Percentiles rank a stretch among this genome's conserved stretches.
phyloP scores from a whole-genome alignment of 208 protist genomes.

The Trypanosomatidae sp. region DNA sequence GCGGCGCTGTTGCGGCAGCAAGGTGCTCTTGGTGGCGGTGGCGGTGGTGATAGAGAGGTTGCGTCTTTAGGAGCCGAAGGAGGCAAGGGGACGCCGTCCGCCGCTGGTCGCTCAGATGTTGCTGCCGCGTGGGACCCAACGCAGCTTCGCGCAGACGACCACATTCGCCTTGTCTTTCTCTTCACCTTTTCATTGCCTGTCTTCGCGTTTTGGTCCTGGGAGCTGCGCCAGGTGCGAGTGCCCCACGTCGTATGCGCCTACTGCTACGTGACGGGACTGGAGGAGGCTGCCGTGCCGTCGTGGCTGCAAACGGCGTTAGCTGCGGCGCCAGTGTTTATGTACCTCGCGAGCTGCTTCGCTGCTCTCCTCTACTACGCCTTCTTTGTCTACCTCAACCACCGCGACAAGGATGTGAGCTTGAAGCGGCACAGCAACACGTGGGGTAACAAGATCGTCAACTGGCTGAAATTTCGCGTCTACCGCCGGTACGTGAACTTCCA shows the following conservation, averaged over 20 bases:
- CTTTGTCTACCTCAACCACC: constrained; percentile 27
- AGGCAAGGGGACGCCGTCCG: too few species aligned
- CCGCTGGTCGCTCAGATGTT: not conserved
- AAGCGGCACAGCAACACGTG: constrained; percentile 31
- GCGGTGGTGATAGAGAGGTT: not conserved
- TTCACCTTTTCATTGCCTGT: constrained; percentile 13
- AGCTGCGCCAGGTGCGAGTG: constrained; percentile 2
- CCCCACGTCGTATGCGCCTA: too few species aligned
- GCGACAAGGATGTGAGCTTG: constrained; percentile 25
- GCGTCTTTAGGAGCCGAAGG: too few species aligned
- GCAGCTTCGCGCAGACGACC: constrained; percentile 17
- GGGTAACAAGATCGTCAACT: constrained; percentile 23
- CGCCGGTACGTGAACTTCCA: constrained; percentile 22
- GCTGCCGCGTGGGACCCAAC: constrained; percentile 15
- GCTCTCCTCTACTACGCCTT: constrained; percentile 16
- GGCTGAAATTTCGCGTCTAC: constrained; percentile 28
- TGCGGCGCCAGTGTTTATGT: not conserved
- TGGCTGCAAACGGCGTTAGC: not conserved
- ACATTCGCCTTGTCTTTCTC: constrained; percentile 23
- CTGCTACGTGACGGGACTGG: too few species aligned
- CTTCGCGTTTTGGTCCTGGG: constrained; percentile 14
- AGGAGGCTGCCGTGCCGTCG: too few species aligned
- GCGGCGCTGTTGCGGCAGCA: too few species aligned
- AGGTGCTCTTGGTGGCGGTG: too few species aligned
- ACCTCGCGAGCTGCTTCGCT: not conserved